These are phyloP conservation scores for Artemisia tridentata DNA, from an alignment of 129 eudicot species.

Conservation along the genomic window DNA sequence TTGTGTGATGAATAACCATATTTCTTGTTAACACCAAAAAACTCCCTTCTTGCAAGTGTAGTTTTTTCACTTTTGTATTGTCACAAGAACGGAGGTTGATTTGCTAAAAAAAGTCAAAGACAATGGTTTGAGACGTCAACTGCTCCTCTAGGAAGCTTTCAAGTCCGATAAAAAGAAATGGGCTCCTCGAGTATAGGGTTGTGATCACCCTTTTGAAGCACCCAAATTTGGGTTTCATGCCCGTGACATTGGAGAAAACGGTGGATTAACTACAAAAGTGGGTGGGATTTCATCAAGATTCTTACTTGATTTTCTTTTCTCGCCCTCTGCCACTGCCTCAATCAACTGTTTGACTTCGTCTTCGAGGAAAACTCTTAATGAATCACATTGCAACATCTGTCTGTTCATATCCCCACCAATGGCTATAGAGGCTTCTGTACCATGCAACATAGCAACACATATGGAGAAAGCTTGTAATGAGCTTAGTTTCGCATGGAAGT, in stretches of 20 bases:
- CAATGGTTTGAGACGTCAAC: slow-evolving; percentile 25
- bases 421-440: slow-evolving; percentile 60
- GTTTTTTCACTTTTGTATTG: slow-evolving; percentile 4
- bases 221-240: slow-evolving; percentile 37
- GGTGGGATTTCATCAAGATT: slow-evolving; percentile 46
- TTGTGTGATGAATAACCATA: background rate
- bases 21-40: slow-evolving; percentile 16
- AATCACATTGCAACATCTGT: slow-evolving; percentile 53
- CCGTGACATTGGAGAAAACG: slow-evolving; percentile 91
- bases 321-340: slow-evolving; percentile 48
- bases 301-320: slow-evolving; percentile 49
- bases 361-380: slow-evolving; percentile 59
- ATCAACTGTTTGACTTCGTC: slow-evolving; percentile 69
- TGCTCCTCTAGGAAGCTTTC: slow-evolving; percentile 10
- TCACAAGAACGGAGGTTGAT: slow-evolving; percentile 14
- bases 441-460: slow-evolving; percentile 73
- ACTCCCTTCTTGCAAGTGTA: background rate
- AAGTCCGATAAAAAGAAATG: background rate
- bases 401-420: slow-evolving; percentile 48
- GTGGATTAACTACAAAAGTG: slow-evolving; percentile 74
- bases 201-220: slow-evolving; percentile 19
- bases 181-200: slow-evolving; percentile 18
- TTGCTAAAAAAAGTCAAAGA: slow-evolving; percentile 17
- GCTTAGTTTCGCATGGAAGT: slow-evolving; percentile 84
- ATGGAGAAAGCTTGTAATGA: slow-evolving; percentile 82